Conservation (phyloP, 1,284 basidiomycete species). For the Sanghuangporus sanghuang region DNA sequence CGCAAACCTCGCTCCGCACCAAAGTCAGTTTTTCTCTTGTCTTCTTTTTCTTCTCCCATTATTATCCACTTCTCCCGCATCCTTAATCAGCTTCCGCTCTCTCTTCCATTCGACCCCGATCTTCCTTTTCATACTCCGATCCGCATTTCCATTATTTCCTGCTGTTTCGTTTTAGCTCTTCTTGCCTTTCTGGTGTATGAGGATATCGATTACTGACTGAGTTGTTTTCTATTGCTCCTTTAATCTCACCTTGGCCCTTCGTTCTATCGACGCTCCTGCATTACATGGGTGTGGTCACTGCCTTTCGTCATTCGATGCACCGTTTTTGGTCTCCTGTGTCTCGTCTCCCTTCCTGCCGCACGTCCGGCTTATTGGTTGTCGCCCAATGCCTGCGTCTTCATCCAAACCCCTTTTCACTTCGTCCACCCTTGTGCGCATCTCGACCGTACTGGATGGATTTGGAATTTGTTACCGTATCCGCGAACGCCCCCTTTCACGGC, state of each 20-base stretch:
- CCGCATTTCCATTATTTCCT: background rate
- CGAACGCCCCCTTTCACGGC: background rate
- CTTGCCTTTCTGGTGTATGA: constrained; percentile 16
- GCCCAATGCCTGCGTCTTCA: background rate
- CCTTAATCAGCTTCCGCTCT: background rate
- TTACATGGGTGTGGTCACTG: background rate
- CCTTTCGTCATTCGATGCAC: constrained; percentile 19
- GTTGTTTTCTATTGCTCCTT: background rate
- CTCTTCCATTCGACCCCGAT: background rate
- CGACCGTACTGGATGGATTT: background rate
- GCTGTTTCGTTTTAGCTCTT: constrained; percentile 18
- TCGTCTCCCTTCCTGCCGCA: background rate
- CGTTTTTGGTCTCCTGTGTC: background rate
- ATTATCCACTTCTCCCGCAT: background rate
- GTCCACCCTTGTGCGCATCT: background rate
- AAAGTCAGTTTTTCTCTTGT: constrained; percentile 53
- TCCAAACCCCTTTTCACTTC: background rate
- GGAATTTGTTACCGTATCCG: background rate
- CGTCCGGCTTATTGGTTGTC: background rate
- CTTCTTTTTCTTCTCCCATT: background rate
- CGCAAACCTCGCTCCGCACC: constrained; percentile 69
- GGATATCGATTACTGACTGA: background rate
- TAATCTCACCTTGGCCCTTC: background rate
- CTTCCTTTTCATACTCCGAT: background rate
- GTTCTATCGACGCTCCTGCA: background rate